Base-by-base conservation (phyloP, 345 rosid species). In the Gossypium ekmanianum region DNA sequence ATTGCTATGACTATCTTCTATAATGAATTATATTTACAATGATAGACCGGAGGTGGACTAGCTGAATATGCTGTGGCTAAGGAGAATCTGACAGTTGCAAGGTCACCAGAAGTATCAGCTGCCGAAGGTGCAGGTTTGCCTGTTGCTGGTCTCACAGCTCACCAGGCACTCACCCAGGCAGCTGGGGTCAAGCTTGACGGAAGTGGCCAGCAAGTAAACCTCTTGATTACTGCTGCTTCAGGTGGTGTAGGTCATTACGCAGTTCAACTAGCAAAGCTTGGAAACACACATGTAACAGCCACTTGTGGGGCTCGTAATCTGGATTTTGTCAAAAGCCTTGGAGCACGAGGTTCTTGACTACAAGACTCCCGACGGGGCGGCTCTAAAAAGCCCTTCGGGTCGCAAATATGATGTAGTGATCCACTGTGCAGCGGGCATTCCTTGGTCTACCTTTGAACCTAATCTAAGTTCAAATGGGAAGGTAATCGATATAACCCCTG, bases 121-220 rank as follows among this genome's bases (percentile, higher is more conserved):
- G 89, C 89, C 43, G 93, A 90, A 6, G 89, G 82, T 39, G 89
- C 95, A 13, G 87, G 83, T 63, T 83, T 91, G 56, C 88, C 85
- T 14, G 77, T 90, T 29, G 95, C 97, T 11, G 90, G 85, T 76
- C 81, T 93, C 45, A 85, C 95, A 1, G 95, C 95, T 29, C 83
- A 83, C 70, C 87, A 85, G 74, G 90, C 88, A 71, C 82, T 93
- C 29, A 85, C 88, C 9, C 70, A 76, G 41, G 68, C 81, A 17
- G 92, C 90, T 1, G 97, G 90, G 51, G 17, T 93, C 71, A 91
- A 85, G 68, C 87, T 91, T 10, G 95, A 91, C 26, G 85, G 94
- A 41, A 88, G 84, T 13, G 90, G 86, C 9, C 43, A 84, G 71
- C 78, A 71, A 79, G 82, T 74, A 55, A 91, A 93, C 82, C 69